Evolutionary conservation across 179 eudicot genomes (phyloP).

Genomic region (Beta corolliflora): DNA sequence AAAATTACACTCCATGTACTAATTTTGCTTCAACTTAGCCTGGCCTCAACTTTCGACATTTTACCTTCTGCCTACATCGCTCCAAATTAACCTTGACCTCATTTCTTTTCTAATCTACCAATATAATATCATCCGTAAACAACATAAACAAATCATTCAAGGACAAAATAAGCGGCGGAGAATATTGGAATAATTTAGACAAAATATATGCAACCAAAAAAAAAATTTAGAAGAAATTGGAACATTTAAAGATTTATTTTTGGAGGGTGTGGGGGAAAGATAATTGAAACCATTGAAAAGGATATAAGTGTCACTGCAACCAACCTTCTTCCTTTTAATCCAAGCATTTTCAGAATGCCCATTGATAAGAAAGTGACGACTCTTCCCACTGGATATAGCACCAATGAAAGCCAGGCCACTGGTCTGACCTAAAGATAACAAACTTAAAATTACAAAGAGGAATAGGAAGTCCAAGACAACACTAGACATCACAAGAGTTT

Average conservation of each 20-base stretch:
- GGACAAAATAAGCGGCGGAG: no score
- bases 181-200: no score
- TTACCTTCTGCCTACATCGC: no score
- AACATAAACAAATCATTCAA: background rate
- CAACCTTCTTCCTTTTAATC: constrained; percentile 88
- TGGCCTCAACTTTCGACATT: no score
- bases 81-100: no score
- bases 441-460: constrained; percentile 7
- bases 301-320: constrained; percentile 7
- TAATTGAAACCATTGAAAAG: background rate
- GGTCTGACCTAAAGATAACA: constrained; percentile 83
- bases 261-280: background rate
- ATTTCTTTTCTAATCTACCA: no score
- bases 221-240: no score
- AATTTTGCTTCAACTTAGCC: no score
- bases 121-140: no score
- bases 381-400: constrained; percentile 95
- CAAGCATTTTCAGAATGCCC: constrained; percentile 95
- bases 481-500: background rate
- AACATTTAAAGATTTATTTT: no score
- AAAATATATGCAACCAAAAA: no score
- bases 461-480: background rate
- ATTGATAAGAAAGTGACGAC: constrained; percentile 86
- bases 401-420: constrained; percentile 95
- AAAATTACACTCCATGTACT: no score